Evolutionary conservation across 2,329 filamentous ascomycete species (phyloP), one percentile per base, ranked within the genome.

Genomic region (Juglanconis juglandina): DNA sequence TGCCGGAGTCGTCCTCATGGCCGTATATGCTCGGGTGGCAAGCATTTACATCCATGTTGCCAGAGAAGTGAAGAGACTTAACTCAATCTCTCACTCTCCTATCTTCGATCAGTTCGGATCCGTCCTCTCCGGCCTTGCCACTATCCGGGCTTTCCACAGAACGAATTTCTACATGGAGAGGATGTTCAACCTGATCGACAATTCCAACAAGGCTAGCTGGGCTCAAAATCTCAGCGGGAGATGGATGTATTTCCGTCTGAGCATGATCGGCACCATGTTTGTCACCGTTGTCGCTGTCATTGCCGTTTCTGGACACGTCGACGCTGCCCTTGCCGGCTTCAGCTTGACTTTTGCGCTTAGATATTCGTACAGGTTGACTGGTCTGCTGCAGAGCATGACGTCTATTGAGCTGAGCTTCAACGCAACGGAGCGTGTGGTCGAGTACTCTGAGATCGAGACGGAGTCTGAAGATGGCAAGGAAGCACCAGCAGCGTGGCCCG

Each of bases 81-180:
- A 78, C 59, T 74, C 73, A n/a, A 69, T 73, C 30, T 72, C 75
- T 0, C 71, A 75, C 62, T 75, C 72, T 3, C 76, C 76, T 1
- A 72, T 79, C 37, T 78, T 75, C 60, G 76, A 77, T 61, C 73
- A 76, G 56, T 77, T 79, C 63, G 70, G 70, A 39, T 73, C 74
- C 1, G 70, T 75, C 4, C 70, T 78, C 5, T 71, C 72, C 1
- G 76, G 76, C 3, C 67, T 79, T 6, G 72, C 72, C 13, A 78
- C 76, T 5, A 73, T 79, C 48, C 75, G 76, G 5, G 75, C 74
- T 6, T 79, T 77, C 56, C 66, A 68, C 53, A 72, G 75, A 35
- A 68, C 69, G 0, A 65, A 71, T 13, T 72, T 68, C 52, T 79
- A 77, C 62, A 71, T 73, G 66, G 58, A 70, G 14, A 69, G 69